Base-by-base conservation (phyloP, 73 alveolate species). In the Durusdinium trenchii region DNA sequence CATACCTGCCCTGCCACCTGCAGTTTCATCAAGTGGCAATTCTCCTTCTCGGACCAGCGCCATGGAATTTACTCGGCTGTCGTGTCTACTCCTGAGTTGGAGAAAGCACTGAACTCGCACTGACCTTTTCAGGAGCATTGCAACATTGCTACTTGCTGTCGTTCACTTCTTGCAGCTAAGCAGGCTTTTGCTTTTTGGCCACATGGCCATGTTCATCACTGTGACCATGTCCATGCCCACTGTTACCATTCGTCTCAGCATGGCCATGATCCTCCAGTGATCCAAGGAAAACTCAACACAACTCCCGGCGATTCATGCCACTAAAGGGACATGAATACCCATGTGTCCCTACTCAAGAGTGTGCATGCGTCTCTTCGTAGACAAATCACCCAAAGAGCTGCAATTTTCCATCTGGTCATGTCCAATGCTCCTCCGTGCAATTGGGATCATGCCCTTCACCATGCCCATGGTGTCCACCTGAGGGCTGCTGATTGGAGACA, bases 1-100 rank as follows among this genome's bases (percentile, higher is more conserved):
- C 12, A 57, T 16, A 57, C 12, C 12, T 57, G 69, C 69, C 69
- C 12, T 57, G 69, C 12, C 12, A 57, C n/a, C n/a, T n/a, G n/a
- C n/a, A n/a, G n/a, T n/a, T n/a, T n/a, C n/a, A 57, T 42, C 78
- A 40, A 82, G 98, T 78, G 28, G 67, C 51, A 94, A 18, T 76
- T 94, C 99, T 42, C 99, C 99, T 76, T 94, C 99, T 64, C 99
- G 86, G 32, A 94, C 99, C 3, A 94, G 50, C 28, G 99, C 43
- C 79, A 94, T 45, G 40, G 99, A 94, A 67, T 94, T 94, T 62
- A 94, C 99, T 50, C 60, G 75, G 81, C 94, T 73, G 67, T 94
- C 99, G 51, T 94, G 99, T 48, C 98, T 79, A 61, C 76, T 91
- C 94, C 94, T 84, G 18, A 36, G 94, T 51, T 6, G 6, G 20